A percentile compares a stretch with the other conserved stretches of the same genome.
phyloP scores from a whole-genome alignment of 2,329 filamentous ascomycete species.

The Clarireedia sp. region DNA sequence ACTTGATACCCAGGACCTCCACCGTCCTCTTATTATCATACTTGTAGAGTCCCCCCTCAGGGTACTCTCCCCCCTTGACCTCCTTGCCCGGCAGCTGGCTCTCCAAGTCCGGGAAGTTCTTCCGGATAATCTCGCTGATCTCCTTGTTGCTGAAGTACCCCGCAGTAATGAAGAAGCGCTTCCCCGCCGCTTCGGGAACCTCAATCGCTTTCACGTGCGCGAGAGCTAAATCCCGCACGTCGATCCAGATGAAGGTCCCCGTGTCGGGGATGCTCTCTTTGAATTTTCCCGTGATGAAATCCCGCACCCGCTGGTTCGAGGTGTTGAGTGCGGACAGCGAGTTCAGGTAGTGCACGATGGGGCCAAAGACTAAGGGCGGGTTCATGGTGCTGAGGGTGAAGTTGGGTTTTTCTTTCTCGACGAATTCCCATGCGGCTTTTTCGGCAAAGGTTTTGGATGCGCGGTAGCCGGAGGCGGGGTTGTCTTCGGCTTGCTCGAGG shows the following conservation, averaged over 20 bases:
- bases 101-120: slow-evolving; percentile 46
- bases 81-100: slow-evolving; percentile 37
- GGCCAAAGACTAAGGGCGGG: slow-evolving; percentile 54
- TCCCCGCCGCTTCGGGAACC: slow-evolving; percentile 47
- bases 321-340: slow-evolving; percentile 60
- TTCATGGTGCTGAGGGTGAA: slow-evolving; percentile 57
- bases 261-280: slow-evolving; percentile 51
- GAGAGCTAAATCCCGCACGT: slow-evolving; percentile 53
- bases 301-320: slow-evolving; percentile 59
- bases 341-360: slow-evolving; percentile 55
- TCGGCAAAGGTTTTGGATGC: slow-evolving; percentile 56
- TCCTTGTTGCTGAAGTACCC: slow-evolving; percentile 54
- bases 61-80: slow-evolving; percentile 32
- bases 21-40: slow-evolving; percentile 49
- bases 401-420: slow-evolving; percentile 43
- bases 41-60: slow-evolving; percentile 38
- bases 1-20: slow-evolving; percentile 52
- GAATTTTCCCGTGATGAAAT: slow-evolving; percentile 54
- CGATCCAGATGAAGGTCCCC: slow-evolving; percentile 51
- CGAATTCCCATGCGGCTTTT: slow-evolving; percentile 57
- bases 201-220: slow-evolving; percentile 55
- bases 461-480: slow-evolving; percentile 33
- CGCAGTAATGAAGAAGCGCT: slow-evolving; percentile 56
- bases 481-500: slow-evolving; percentile 38
- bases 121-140: slow-evolving; percentile 47